Percentiles rank a stretch among this genome's conserved stretches.
These are phyloP conservation scores for Jaltomata sinuosa DNA, from an alignment of 257 asterid species.

Conservation along the genomic window DNA sequence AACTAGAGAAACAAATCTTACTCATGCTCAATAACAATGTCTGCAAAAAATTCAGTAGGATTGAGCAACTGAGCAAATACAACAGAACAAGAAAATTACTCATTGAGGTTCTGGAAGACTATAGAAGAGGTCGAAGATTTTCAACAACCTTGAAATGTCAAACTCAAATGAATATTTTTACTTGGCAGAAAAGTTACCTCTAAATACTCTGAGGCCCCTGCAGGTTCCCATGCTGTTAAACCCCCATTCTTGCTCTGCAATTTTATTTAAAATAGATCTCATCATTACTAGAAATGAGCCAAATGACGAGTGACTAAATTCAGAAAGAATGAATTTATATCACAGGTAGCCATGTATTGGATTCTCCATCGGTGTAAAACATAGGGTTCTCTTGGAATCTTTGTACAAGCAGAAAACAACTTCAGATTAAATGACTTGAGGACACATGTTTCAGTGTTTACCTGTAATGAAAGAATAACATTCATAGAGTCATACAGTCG, in stretches of 20 bases:
- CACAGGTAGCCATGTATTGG: neutral
- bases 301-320: neutral
- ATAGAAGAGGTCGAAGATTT: neutral
- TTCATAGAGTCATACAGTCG: conserved; percentile 71
- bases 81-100: neutral
- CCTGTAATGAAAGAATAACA: conserved; percentile 66
- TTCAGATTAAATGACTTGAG: neutral
- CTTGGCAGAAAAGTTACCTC: conserved; percentile 34
- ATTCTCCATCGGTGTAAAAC: neutral
- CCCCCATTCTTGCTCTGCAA: conserved; percentile 88
- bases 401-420: neutral
- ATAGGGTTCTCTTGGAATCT: neutral
- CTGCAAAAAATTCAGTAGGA: conserved; percentile 68
- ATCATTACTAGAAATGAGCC: neutral
- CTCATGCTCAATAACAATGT: conserved; percentile 64
- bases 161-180: neutral
- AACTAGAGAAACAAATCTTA: conserved; percentile 23
- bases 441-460: neutral
- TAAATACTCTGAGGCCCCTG: conserved; percentile 71
- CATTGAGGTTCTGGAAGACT: neutral
- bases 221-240: conserved; percentile 90
- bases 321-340: neutral
- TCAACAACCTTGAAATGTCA: neutral
- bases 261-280: neutral
- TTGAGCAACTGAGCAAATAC: conserved; percentile 41